Evolutionary conservation across 805 yeast genomes (phyloP), one percentile per base, ranked within the genome.

Genomic region (Torulaspora microellipsoides): DNA sequence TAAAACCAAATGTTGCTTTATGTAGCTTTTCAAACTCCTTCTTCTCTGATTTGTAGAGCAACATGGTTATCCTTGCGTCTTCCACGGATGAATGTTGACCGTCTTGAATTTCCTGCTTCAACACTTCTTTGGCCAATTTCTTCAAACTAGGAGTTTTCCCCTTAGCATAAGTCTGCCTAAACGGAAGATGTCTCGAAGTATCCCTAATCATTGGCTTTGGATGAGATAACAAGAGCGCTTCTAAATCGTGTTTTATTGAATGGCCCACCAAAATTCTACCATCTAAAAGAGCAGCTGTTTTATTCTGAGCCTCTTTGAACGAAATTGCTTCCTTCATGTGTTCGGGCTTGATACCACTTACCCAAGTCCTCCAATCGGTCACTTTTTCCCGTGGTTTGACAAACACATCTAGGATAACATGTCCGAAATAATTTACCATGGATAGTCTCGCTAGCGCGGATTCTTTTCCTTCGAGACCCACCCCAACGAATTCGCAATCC

Each of bases 401-500:
- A 66, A 72, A 90, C 31, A 73, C 68, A 62, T 90, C 97, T 48
- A 82, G 70, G 0, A 90, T 58, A 0, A 78, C 72, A 50, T 77
- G 76, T 0, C 97, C 96, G 56, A 77, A 82, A 60, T 73, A 87
- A 59, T 90, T 88, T 3, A 90, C 96, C 10, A 90, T 68, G 0
- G 96, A 87, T 0, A 89, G 93, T 52, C 97, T 73, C 0, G 95
- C 97, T 12, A 90, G 68, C 1, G 81, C 91, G 4, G 88, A 80
- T 36, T 72, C 78, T 8, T 60, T 46, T 5, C 95, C 95, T 8
- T 80, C 81, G 4, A 75, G 77, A 0, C 96, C 96, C 2, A 85
- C 82, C 9, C 96, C 96, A 2, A 90, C 97, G 70, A 90, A 89
- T 56, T 90, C 98, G 68, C 97, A 89, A 65, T 90, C 98, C 48